Conservation (phyloP, 768 basidiomycete species). For the Crepidotus variabilis region DNA sequence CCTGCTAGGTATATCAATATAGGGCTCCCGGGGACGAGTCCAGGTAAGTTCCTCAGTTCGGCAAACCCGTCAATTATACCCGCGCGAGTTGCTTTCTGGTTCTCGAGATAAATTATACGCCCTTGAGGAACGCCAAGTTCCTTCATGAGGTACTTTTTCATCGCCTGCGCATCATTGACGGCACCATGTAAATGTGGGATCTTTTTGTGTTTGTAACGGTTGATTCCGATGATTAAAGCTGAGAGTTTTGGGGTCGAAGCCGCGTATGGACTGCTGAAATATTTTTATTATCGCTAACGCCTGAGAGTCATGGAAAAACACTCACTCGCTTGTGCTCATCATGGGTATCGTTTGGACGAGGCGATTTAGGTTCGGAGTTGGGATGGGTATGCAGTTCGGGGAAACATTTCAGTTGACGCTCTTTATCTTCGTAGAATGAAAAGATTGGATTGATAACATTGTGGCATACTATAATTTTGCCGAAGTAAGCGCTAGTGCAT, state of each 20-base stretch:
- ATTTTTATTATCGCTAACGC: no score
- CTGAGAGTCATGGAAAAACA: no score
- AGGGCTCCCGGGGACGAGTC: slow-evolving; percentile 6
- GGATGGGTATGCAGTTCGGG: no score
- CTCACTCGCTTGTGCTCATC: no score
- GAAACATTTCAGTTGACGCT: no score
- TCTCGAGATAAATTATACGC: slow-evolving; percentile 5
- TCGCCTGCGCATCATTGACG: slow-evolving; percentile 3
- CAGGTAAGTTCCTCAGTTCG: neutral
- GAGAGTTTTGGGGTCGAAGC: slow-evolving; percentile 1
- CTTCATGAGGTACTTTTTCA: slow-evolving; percentile 3
- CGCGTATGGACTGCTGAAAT: no score
- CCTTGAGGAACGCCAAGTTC: slow-evolving; percentile 3
- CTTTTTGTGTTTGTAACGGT: slow-evolving; percentile 1
- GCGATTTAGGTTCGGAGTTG: no score
- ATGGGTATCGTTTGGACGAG: no score
- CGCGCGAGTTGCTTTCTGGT: slow-evolving; percentile 7
- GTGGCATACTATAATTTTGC: no score
- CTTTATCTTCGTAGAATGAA: no score
- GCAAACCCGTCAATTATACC: slow-evolving; percentile 7
- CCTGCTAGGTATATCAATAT: slow-evolving; percentile 14
- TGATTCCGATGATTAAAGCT: slow-evolving; percentile 13
- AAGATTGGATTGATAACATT: no score
- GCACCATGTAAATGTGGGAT: slow-evolving; percentile 8
- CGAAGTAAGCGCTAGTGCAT: no score